phyloP scores from a whole-genome alignment of 2,329 filamentous ascomycete genomes.

The Zymoseptoria passerinii region DNA sequence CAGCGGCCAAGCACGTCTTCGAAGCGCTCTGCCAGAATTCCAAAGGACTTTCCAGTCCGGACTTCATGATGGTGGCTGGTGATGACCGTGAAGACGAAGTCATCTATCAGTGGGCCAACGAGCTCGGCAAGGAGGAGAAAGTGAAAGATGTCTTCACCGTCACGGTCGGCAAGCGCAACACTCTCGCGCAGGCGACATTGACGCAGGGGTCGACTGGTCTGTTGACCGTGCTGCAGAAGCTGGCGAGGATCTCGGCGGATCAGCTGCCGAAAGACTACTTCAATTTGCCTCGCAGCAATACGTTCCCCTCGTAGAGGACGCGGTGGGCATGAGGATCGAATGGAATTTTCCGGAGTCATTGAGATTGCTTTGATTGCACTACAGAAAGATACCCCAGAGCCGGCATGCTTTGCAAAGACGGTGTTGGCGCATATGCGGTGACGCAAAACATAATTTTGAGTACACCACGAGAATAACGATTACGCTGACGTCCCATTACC shows the following conservation, averaged over 20 bases:
- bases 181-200: constrained; percentile 74
- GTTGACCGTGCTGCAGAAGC: constrained; percentile 24
- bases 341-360: neutral
- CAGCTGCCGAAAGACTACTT: constrained; percentile 21
- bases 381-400: neutral
- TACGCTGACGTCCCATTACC: neutral
- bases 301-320: constrained; percentile 11
- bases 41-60: constrained; percentile 40
- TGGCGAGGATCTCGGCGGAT: constrained; percentile 26
- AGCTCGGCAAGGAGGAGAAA: constrained; percentile 48
- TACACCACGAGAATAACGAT: neutral
- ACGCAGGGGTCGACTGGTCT: constrained; percentile 85
- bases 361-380: neutral
- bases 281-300: constrained; percentile 18
- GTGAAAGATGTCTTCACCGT: constrained; percentile 66
- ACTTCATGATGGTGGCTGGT: constrained; percentile 84
- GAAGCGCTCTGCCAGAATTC: constrained; percentile 32
- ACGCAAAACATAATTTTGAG: neutral
- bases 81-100: constrained; percentile 91
- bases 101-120: constrained; percentile 90
- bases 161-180: constrained; percentile 78
- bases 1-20: constrained; percentile 68
- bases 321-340: neutral
- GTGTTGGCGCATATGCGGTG: neutral
- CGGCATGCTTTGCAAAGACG: neutral